Conservation (phyloP, 768 basidiomycete species). For the Leccinum olivaceopallidum region DNA sequence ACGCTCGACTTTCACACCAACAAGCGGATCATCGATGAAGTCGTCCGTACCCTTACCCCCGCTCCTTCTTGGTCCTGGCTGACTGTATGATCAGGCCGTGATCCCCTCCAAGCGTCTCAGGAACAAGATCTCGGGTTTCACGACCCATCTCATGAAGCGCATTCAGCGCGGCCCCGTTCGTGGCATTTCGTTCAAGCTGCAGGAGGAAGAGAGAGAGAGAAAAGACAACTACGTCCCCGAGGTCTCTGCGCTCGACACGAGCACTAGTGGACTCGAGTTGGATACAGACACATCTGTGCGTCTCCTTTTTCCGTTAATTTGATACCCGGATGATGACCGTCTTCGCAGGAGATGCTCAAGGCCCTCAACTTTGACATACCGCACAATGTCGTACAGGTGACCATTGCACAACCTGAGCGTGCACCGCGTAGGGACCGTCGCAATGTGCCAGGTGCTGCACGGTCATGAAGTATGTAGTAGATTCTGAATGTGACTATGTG, state of each 20-base stretch:
- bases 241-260: constrained; percentile 90
- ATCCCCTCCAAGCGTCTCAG: constrained; percentile 98
- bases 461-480: constrained; percentile 28
- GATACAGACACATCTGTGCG: constrained; percentile 93
- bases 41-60: constrained; percentile 52
- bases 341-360: constrained; percentile 75
- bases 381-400: constrained; percentile 67
- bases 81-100: constrained; percentile 56
- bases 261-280: constrained; percentile 73
- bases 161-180: constrained; percentile 98
- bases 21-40: constrained; percentile 98
- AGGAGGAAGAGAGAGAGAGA: constrained; percentile 98
- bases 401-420: constrained; percentile 68
- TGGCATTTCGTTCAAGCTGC: constrained; percentile 99
- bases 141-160: constrained; percentile 99
- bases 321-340: not conserved
- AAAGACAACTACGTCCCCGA: constrained; percentile 99
- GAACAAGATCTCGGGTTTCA: constrained; percentile 99
- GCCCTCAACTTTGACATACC: constrained; percentile 94
- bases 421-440: constrained; percentile 72
- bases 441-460: constrained; percentile 80
- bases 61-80: not conserved
- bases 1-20: constrained; percentile 99
- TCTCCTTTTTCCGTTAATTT: constrained; percentile 5
- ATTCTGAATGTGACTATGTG: not conserved